These are phyloP conservation scores for Malassezia globosa DNA, from an alignment of 1,284 basidiomycete species.

Conservation along the genomic window DNA sequence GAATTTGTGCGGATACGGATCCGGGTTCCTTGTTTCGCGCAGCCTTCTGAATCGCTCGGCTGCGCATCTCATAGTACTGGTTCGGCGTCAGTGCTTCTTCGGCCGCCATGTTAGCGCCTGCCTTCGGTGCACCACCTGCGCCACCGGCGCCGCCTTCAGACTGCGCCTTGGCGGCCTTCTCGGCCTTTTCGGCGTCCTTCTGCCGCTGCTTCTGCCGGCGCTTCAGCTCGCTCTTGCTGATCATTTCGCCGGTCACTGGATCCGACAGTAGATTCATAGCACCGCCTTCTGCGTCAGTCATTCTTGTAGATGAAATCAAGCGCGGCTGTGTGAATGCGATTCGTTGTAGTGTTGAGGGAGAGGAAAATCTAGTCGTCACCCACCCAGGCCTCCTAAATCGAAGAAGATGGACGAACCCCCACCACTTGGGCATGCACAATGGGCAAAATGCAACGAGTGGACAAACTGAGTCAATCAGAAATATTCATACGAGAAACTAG, in stretches of 20 bases:
- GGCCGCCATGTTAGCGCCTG: slow-evolving; percentile 21
- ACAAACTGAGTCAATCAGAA: no score
- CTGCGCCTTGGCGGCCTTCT: slow-evolving; percentile 51
- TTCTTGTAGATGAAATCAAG: no score
- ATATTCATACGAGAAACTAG: no score
- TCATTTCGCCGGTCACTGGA: slow-evolving; percentile 45
- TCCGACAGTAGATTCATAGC: slow-evolving; percentile 36
- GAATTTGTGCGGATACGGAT: slow-evolving; percentile 99
- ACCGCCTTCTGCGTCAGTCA: slow-evolving; percentile 15
- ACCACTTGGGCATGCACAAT: no score
- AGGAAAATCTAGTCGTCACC: no score
- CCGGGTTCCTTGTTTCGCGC: slow-evolving; percentile 64
- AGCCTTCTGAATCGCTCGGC: slow-evolving; percentile 75
- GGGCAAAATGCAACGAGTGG: no score
- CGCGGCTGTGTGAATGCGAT: no score
- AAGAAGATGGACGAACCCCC: no score
- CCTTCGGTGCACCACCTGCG: slow-evolving; percentile 12
- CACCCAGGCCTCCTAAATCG: no score
- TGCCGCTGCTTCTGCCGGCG: slow-evolving; percentile 54
- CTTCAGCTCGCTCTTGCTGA: slow-evolving; percentile 45
- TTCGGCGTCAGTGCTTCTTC: slow-evolving; percentile 41
- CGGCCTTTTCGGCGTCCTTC: slow-evolving; percentile 72
- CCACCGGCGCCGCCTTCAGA: slow-evolving; percentile 14
- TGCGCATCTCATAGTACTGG: slow-evolving; percentile 95
- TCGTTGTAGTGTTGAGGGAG: no score